Evolutionary conservation across 805 yeast genomes (phyloP).

Genomic region (Myxozyma nipponensis): DNA sequence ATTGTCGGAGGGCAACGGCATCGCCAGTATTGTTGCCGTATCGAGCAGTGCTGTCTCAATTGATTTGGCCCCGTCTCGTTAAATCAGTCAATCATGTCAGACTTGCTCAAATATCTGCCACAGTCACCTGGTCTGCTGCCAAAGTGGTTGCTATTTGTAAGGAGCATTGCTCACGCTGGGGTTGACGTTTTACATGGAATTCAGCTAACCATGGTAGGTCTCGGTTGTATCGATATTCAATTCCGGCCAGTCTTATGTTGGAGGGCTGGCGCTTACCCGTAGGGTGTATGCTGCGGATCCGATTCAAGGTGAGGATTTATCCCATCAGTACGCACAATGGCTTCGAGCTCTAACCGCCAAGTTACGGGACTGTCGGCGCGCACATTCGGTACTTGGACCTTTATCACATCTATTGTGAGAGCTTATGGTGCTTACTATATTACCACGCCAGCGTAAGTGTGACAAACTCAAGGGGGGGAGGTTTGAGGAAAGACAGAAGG

Average conservation of each 20-base stretch:
- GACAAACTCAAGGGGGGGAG: neutral
- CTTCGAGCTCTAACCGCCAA: neutral
- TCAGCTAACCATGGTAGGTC: slow-evolving; percentile 36
- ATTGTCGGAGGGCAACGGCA: no score
- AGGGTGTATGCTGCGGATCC: slow-evolving; percentile 71
- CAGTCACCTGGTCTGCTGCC: slow-evolving; percentile 58
- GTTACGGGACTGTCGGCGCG: slow-evolving; percentile 73
- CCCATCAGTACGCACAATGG: neutral
- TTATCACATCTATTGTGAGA: slow-evolving; percentile 78
- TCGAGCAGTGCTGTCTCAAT: no score
- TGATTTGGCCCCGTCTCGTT: no score
- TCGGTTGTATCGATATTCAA: slow-evolving; percentile 91
- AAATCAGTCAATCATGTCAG: no score
- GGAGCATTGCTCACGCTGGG: slow-evolving; percentile 18
- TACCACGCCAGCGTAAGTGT: slow-evolving; percentile 50
- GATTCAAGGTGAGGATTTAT: slow-evolving; percentile 44
- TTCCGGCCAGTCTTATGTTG: slow-evolving; percentile 77
- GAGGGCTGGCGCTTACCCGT: slow-evolving; percentile 70
- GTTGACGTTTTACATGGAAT: neutral
- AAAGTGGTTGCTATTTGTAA: slow-evolving; percentile 70
- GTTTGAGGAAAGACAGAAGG: no score
- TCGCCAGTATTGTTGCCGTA: no score
- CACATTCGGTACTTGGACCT: slow-evolving; percentile 98
- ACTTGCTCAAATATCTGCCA: slow-evolving; percentile 40
- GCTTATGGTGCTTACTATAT: slow-evolving; percentile 81